A percentile compares a stretch with the other conserved stretches of the same genome.
Conservation (phyloP, 23 red algal species). For the Cyanidium caldarium region DNA sequence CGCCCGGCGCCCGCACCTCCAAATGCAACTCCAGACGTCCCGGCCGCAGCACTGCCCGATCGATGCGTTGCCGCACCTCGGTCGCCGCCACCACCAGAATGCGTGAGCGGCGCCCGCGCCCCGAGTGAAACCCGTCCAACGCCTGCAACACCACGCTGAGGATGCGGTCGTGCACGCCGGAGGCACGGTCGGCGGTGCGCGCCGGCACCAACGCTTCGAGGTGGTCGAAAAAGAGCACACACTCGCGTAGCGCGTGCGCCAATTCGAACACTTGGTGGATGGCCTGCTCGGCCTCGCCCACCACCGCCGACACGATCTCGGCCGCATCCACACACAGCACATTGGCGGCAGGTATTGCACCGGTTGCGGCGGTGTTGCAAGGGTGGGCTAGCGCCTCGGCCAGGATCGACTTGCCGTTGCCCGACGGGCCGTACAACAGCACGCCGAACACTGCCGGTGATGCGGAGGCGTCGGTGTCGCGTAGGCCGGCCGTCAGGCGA, state of each 20-base stretch:
- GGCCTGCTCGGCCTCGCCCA: background rate
- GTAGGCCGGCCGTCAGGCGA: too few species aligned
- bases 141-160: background rate
- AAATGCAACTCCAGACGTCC: background rate
- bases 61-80: background rate
- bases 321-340: background rate
- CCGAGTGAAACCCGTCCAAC: background rate
- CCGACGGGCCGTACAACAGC: background rate
- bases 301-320: background rate
- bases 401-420: constrained; percentile 14
- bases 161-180: background rate
- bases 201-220: background rate
- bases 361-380: background rate
- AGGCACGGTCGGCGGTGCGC: background rate
- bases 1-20: background rate
- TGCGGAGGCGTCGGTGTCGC: background rate
- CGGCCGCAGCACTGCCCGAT: background rate
- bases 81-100: background rate
- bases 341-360: background rate
- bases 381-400: constrained; percentile 10
- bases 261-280: background rate
- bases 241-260: background rate
- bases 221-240: background rate
- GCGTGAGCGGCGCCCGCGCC: background rate
- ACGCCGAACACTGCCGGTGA: background rate